phyloP scores from a whole-genome alignment of 2,329 filamentous ascomycete genomes.

The Aspergillus neoniger region DNA sequence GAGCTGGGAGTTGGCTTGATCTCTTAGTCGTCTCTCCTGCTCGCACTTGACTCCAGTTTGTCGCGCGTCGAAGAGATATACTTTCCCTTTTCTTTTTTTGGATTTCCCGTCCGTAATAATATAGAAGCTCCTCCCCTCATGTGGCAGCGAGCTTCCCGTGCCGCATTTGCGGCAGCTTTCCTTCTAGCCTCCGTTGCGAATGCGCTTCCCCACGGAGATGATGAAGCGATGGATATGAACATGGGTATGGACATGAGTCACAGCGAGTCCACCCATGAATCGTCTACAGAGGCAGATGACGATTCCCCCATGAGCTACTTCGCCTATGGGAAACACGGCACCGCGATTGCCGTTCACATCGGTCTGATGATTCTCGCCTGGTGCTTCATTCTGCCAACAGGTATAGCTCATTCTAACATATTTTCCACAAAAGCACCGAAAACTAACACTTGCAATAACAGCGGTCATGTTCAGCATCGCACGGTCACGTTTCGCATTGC shows the following conservation, averaged over 20 bases:
- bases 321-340: conserved; percentile 41
- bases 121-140: conserved; percentile 18
- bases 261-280: conserved; percentile 17
- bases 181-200: conserved; percentile 34
- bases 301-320: conserved; percentile 48
- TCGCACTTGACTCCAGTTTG: background rate
- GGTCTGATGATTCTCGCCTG: conserved; percentile 69
- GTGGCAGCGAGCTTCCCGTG: conserved; percentile 27
- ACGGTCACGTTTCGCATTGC: conserved; percentile 71
- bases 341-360: conserved; percentile 68
- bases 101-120: background rate
- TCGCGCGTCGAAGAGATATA: conserved; percentile 6
- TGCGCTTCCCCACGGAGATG: conserved; percentile 38
- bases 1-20: background rate
- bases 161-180: conserved; percentile 31
- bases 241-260: conserved; percentile 30
- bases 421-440: background rate
- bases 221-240: conserved; percentile 35
- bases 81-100: background rate
- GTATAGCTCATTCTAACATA: conserved; percentile 50
- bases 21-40: conserved; percentile 1
- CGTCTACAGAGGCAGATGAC: conserved; percentile 20
- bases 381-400: conserved; percentile 71
- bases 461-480: conserved; percentile 85
- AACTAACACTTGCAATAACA: conserved; percentile 38